Evolutionary conservation across 192 early-diverging fungal species (phyloP), one percentile per base, ranked within the genome.

Genomic region (Dispira simplex): DNA sequence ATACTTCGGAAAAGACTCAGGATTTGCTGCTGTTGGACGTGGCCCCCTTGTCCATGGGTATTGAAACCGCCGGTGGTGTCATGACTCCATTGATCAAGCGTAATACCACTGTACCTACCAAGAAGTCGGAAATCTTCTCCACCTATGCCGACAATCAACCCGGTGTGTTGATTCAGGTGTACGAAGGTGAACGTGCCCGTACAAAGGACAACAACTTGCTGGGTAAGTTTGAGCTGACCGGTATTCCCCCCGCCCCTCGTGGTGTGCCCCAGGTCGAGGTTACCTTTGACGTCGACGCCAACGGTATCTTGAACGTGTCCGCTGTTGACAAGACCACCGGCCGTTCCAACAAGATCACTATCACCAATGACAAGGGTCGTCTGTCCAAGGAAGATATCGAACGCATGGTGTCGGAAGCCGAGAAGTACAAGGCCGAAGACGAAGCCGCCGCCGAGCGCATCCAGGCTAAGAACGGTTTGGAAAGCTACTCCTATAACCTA

Each of bases 131-230:
- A 79, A 84, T 84, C 70, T 98, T 97, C 86, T 97, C 96, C 70
- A 98, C 96, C 69, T 94, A 90, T 81, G 79, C 85, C 72, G 93
- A 97, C 81, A 98, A 97, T 84, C 96, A 98, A 80, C 91, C 93
- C 67, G 91, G 89, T 74, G 96, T 98, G 68, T 79, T 89, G 67
- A 97, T 98, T 73, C 92, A 95, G 81, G 90, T 97, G 67, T 98
- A 84, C 72, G 96, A 96, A 81, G 95, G 95, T 72, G 93, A 98
- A 79, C 93, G 95, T 81, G 76, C 91, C 44, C 86, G 87, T 72
- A 96, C 93, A 70, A 90, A 91, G 85, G 93, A 98, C 80, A 96
- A 98, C 90, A 93, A 96, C 85, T 75, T 93, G 64, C 87, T 98
- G 67, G 95, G 95, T 68, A 96, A 98, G 79, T 96, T 98, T 77